Percentiles rank a stretch among this genome's conserved stretches.
Conservation (phyloP, 2,329 filamentous ascomycete species). For the Pestalotiopsis sp. region DNA sequence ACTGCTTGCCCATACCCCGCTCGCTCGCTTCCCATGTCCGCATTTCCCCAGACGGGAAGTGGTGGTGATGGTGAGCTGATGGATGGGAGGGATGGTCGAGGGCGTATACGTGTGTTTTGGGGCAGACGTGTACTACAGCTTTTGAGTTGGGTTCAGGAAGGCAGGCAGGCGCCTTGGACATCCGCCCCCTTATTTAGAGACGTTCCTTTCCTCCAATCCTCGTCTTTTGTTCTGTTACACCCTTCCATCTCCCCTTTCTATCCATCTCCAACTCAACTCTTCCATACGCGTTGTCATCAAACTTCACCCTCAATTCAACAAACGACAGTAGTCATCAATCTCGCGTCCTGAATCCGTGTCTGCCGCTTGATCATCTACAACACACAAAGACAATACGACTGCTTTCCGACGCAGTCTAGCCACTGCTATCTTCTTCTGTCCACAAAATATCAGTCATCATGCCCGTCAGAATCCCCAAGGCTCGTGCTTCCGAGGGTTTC, state of each 20-base stretch:
- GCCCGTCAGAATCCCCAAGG: slow-evolving; percentile 51
- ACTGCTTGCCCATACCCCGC: slow-evolving; percentile 22
- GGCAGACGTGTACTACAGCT: neutral
- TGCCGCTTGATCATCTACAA: neutral
- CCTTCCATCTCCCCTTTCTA: slow-evolving; percentile 6
- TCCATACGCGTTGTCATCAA: slow-evolving; percentile 2
- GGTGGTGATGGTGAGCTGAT: slow-evolving; percentile 5
- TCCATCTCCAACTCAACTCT: neutral
- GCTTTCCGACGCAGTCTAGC: neutral
- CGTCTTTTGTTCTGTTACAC: slow-evolving; percentile 7
- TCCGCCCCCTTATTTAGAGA: slow-evolving; percentile 10
- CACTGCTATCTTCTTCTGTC: slow-evolving; percentile 16
- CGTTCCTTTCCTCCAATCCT: slow-evolving; percentile 1
- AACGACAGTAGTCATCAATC: neutral
- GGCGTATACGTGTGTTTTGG: neutral
- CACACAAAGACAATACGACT: neutral
- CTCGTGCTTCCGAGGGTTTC: slow-evolving; percentile 48
- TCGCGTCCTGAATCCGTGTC: neutral
- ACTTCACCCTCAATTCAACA: slow-evolving; percentile 8
- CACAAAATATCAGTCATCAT: slow-evolving; percentile 35
- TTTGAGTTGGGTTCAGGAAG: neutral
- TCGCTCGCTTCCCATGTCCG: slow-evolving; percentile 29
- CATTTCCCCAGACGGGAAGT: slow-evolving; percentile 18
- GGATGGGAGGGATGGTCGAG: slow-evolving; percentile 1
- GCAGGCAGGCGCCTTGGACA: neutral